Percentiles rank a stretch among this genome's conserved stretches.
Evolutionary conservation across 2,329 filamentous ascomycete species (phyloP).

Genomic region (Fusarium luffae): DNA sequence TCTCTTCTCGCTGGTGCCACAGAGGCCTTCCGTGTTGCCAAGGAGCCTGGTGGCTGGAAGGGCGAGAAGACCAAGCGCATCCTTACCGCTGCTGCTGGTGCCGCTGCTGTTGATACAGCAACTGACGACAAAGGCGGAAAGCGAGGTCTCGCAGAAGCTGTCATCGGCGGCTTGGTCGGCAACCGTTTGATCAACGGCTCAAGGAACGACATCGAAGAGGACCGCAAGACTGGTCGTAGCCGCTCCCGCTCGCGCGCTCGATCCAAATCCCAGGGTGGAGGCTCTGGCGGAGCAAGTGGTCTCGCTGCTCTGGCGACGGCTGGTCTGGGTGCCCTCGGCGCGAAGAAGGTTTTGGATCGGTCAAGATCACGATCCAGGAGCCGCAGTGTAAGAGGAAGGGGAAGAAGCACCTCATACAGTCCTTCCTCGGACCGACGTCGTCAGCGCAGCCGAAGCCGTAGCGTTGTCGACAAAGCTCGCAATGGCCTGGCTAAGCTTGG

Average conservation of each 20-base stretch:
- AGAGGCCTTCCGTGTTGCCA: constrained; percentile 90
- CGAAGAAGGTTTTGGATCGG: constrained; percentile 69
- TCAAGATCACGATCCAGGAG: constrained; percentile 67
- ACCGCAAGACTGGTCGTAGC: constrained; percentile 69
- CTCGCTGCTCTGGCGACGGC: constrained; percentile 73
- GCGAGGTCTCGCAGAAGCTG: constrained; percentile 85
- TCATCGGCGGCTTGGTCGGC: constrained; percentile 86
- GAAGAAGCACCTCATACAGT: constrained; percentile 59
- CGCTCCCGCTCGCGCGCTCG: constrained; percentile 75
- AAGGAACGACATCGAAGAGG: constrained; percentile 72
- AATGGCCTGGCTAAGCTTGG: constrained; percentile 71
- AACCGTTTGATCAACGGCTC: constrained; percentile 88
- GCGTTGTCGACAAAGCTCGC: constrained; percentile 71
- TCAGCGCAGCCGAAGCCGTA: constrained; percentile 68
- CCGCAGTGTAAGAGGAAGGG: constrained; percentile 64
- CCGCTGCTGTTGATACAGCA: constrained; percentile 85
- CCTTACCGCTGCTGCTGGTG: constrained; percentile 85
- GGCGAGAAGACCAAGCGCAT: constrained; percentile 93
- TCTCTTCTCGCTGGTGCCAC: constrained; percentile 90
- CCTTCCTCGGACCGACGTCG: constrained; percentile 59
- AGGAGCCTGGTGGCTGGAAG: constrained; percentile 88
- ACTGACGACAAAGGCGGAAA: constrained; percentile 81
- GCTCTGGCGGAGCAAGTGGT: constrained; percentile 57
- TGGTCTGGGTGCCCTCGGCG: constrained; percentile 68
- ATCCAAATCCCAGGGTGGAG: constrained; percentile 60